Percentiles rank a stretch among this genome's conserved stretches.
These are phyloP conservation scores for Phyllachora maydis DNA, from an alignment of 2,329 filamentous ascomycete species.

Conservation along the genomic window DNA sequence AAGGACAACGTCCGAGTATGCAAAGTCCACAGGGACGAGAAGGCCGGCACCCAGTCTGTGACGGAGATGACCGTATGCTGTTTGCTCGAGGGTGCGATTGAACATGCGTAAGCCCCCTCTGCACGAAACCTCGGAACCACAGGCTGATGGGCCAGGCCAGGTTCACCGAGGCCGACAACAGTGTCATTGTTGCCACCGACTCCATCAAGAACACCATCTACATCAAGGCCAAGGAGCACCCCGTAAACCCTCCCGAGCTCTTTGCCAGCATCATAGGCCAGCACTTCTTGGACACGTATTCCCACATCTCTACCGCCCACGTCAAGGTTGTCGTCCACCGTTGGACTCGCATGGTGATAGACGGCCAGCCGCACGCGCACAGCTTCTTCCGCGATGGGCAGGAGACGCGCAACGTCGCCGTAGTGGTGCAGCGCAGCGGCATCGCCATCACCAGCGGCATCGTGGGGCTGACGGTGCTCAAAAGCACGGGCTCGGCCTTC, in stretches of 20 bases:
- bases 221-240: constrained; percentile 85
- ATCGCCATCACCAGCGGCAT: constrained; percentile 53
- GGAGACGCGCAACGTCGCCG: constrained; percentile 72
- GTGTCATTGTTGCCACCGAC: constrained; percentile 86
- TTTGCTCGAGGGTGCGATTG: constrained; percentile 82
- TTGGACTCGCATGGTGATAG: constrained; percentile 76
- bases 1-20: constrained; percentile 98
- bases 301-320: constrained; percentile 72
- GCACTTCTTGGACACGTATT: constrained; percentile 78
- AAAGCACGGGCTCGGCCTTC: constrained; percentile 93
- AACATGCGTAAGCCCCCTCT: constrained; percentile 39
- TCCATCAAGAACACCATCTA: constrained; percentile 96
- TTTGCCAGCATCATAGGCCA: constrained; percentile 68
- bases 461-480: constrained; percentile 68
- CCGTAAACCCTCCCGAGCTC: constrained; percentile 80
- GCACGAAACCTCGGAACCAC: neutral
- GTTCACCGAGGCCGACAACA: constrained; percentile 89
- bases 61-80: constrained; percentile 91
- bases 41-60: constrained; percentile 63
- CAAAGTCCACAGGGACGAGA: constrained; percentile 71
- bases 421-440: constrained; percentile 40
- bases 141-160: constrained; percentile 18
- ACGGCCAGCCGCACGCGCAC: constrained; percentile 83
- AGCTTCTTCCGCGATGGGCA: constrained; percentile 80
- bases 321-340: constrained; percentile 67